These are phyloP conservation scores for Umbelopsis sp. DNA, from an alignment of 371 early-diverging fungal genomes.

Conservation along the genomic window DNA sequence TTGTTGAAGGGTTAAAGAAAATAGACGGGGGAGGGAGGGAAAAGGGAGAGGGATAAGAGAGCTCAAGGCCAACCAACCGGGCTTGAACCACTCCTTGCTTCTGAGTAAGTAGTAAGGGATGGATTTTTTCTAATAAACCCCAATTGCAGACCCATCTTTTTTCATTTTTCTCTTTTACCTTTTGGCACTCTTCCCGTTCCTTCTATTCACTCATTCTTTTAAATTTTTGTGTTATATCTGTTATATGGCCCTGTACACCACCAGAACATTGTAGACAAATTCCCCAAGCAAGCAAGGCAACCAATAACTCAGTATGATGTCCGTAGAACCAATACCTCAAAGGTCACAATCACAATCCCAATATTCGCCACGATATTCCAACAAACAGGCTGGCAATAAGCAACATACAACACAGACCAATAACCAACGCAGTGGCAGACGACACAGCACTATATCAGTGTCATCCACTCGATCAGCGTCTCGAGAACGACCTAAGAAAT, in stretches of 20 bases:
- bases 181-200: slow-evolving; percentile 14
- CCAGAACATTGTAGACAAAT: neutral
- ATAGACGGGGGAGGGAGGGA: no score
- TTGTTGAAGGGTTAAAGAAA: no score
- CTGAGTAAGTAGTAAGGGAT: neutral
- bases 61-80: neutral
- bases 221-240: neutral
- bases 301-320: neutral
- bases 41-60: no score
- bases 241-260: slow-evolving; percentile 11
- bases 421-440: slow-evolving; percentile 24
- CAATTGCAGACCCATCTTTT: neutral
- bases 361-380: slow-evolving; percentile 10
- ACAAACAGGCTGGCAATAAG: neutral
- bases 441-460: slow-evolving; percentile 47
- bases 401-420: neutral
- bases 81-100: neutral
- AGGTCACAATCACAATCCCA: slow-evolving; percentile 13
- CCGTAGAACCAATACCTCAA: slow-evolving; percentile 16
- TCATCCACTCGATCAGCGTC: slow-evolving; percentile 32
- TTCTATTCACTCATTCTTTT: slow-evolving; percentile 6
- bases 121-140: neutral
- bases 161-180: neutral
- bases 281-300: neutral
- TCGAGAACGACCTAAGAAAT: slow-evolving; percentile 19